Evolutionary conservation across 2,329 filamentous ascomycete species (phyloP).

Genomic region (Paecilomyces sp.): DNA sequence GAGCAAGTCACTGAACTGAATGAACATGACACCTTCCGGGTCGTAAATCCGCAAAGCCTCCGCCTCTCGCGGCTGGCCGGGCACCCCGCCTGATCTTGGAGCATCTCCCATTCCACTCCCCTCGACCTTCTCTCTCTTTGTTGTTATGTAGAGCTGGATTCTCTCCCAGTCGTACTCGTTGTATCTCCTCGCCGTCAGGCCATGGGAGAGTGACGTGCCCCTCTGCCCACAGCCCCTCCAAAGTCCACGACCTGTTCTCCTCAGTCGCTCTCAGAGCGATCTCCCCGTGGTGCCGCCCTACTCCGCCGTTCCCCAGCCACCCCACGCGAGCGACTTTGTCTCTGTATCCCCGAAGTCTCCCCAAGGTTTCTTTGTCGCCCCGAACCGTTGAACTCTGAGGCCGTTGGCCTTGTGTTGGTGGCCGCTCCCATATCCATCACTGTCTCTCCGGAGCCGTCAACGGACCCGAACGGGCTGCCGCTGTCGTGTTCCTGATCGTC

Average conservation of each 20-base stretch:
- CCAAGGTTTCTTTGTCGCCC: background rate
- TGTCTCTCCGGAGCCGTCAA: slow-evolving; percentile 1
- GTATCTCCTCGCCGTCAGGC: background rate
- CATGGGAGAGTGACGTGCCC: slow-evolving; percentile 3
- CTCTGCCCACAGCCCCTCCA: slow-evolving; percentile 1
- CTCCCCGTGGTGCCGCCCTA: background rate
- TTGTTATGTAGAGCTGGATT: background rate
- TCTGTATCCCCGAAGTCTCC: background rate
- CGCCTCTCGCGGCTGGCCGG: background rate
- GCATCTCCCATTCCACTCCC: background rate
- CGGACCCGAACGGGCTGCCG: slow-evolving; percentile 1
- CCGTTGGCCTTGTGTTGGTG: background rate
- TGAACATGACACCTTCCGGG: background rate
- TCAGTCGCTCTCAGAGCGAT: background rate
- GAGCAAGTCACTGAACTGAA: background rate
- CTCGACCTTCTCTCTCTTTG: background rate
- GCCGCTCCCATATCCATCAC: slow-evolving; percentile 11
- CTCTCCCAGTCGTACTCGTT: background rate
- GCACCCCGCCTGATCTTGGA: background rate
- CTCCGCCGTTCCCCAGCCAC: background rate
- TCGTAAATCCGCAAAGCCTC: background rate
- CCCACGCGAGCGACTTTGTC: background rate
- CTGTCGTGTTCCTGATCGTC: slow-evolving; percentile 13
- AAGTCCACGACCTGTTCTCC: background rate
- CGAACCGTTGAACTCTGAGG: background rate